Evolutionary conservation across 768 basidiomycete genomes (phyloP), one percentile per base, ranked within the genome.

Genomic region (Rossbeevera mucosa): DNA sequence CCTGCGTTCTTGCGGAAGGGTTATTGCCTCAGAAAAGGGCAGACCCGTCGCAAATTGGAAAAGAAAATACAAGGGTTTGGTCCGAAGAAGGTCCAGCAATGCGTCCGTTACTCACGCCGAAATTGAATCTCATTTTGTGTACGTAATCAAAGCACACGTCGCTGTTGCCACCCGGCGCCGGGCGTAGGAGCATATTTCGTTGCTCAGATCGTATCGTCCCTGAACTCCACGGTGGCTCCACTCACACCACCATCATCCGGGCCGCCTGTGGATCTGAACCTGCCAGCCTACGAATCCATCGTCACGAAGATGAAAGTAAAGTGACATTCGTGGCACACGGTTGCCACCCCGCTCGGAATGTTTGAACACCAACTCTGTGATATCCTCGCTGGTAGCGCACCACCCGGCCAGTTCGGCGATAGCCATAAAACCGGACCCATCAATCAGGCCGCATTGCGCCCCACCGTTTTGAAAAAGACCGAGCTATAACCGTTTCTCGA

Each of bases 191-290:
- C 54, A 47, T 21, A 45, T 47, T 48, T 53, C 25, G 43, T 61
- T 58, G 48, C 56, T 55, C 47, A 52, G 44, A 42, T 43, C n/a
- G 50, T 48, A 16, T 43, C 33, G 38, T 51, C 20, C 48, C 45
- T 42, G 36, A 38, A 18, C 36, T 38, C 36, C 36, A 38, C 36
- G 36, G 13, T 50, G 14, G 46, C 48, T 51, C 44, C 46, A 31
- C 29, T 49, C 20, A 24, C 24, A 52, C 22, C 26, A 41, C 31
- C 52, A 29, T 38, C 41, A 42, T 16, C 20, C 9, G 21, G 41
- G 38, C 51, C 36, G n/a, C 44, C 53, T 55, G 63, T 54, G 64
- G 63, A 64, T 66, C 63, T 51, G 63, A 64, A 64, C 41, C 29
- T 50, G 29, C 24, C 6, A 38, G 36, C 20, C 30, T 40, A 47